Evolutionary conservation across 371 early-diverging fungal genomes (phyloP).

Genomic region (Dichotomocladium elegans): DNA sequence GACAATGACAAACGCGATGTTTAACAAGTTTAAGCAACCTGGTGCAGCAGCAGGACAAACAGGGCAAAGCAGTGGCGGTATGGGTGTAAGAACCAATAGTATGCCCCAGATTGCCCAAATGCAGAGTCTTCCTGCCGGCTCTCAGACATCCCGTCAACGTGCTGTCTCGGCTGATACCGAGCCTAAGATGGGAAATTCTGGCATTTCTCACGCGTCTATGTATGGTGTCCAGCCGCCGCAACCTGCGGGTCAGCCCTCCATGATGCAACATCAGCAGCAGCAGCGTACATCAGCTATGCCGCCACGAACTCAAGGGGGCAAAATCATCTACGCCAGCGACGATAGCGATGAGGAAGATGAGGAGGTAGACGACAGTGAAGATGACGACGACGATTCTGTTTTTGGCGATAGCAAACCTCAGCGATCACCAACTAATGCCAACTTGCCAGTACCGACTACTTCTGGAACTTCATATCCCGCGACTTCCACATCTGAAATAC

Average conservation of each 20-base stretch:
- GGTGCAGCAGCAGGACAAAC: not conserved
- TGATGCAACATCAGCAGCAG: constrained; percentile 5
- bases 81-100: constrained; percentile 14
- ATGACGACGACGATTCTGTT: constrained; percentile 23
- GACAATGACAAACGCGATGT: constrained; percentile 20
- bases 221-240: not conserved
- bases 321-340: constrained; percentile 36
- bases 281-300: constrained; percentile 6
- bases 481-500: no score
- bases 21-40: constrained; percentile 15
- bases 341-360: constrained; percentile 29
- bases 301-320: constrained; percentile 11
- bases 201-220: constrained; percentile 5
- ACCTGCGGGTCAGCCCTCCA: not conserved
- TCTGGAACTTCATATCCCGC: constrained; percentile 1
- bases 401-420: constrained; percentile 1
- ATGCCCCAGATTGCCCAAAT: constrained; percentile 9
- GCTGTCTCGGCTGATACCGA: constrained; percentile 8
- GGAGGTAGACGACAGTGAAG: constrained; percentile 23
- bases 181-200: not conserved
- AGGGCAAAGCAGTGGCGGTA: constrained; percentile 5
- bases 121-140: not conserved
- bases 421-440: not conserved
- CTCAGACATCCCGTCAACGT: constrained; percentile 3
- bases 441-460: not conserved